Base-by-base conservation (phyloP, 148 eudicot genomes). In the Diospyros kaki region DNA sequence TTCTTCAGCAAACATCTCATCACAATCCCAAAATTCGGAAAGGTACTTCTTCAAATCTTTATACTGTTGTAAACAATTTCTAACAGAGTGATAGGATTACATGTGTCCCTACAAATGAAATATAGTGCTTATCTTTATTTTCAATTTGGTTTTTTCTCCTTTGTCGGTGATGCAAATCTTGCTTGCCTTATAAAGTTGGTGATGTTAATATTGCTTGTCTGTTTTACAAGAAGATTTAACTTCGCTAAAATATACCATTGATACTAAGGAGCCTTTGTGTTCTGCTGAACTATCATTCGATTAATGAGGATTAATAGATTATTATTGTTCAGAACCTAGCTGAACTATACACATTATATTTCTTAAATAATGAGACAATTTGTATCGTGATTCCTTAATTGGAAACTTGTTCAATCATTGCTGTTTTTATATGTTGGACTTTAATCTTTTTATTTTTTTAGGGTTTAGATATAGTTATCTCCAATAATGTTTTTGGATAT, bases 1-100 rank as follows among this genome's bases (percentile, higher is more conserved):
- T 94, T 79, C 91, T 94, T 72, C 98, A 94, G 69, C 98, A 94
- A 69, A 83, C 98, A 69, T 90, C 97, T 73, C 98, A 94, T 84
- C 89, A 94, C 83, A 94, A 92, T 83, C 74, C 83, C 11, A 94
- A 92, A 90, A 92, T 90, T 65, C 98, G 98, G 55, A 87, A 86
- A 92, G 98, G 98, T 94, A 75, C 18, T 58, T 75, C 42, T 3
- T 55, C 69, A 2, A n/a, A 56, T 63, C 62, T 72, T 42, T 39
- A 13, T 62, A 63, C 28, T 11, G 13, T 40, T 51, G 17, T 76
- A 41, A 61, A 8, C 12, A 18, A 7, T 54, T 59, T 66, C 73
- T 58, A 46, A 9, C 14, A 54, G 60, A 60, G 71, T 66, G 59
- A n/a, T 42, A 55, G 45, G 14, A 68, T 68, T 44, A 38, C 41